phyloP scores from a whole-genome alignment of 2,329 filamentous ascomycete species.

The Rhinocladiella similis region DNA sequence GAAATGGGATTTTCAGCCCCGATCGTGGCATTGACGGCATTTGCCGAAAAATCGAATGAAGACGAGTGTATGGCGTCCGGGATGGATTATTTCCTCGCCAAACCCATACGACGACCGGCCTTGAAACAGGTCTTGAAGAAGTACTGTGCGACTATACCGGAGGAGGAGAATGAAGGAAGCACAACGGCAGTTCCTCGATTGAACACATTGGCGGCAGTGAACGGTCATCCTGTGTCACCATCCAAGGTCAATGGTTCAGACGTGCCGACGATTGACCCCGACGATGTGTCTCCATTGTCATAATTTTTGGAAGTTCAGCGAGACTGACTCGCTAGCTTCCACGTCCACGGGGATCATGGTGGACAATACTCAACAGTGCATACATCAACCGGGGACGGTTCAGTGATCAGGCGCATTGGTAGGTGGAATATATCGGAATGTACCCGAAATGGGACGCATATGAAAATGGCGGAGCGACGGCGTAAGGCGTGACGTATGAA shows the following conservation, averaged over 20 bases:
- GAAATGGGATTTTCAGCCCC: constrained; percentile 83
- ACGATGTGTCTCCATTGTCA: constrained; percentile 22
- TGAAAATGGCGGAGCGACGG: constrained; percentile 9
- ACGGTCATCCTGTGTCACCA: neutral
- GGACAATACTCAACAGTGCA: neutral
- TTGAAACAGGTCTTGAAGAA: constrained; percentile 82
- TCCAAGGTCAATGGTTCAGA: neutral
- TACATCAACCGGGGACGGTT: too few species aligned
- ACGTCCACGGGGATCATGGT: neutral
- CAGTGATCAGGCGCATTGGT: neutral
- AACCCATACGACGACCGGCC: constrained; percentile 76
- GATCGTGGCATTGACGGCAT: constrained; percentile 88
- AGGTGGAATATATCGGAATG: neutral
- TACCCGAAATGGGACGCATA: neutral
- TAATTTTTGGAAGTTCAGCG: neutral
- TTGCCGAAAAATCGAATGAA: constrained; percentile 85
- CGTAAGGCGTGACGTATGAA: constrained; percentile 4
- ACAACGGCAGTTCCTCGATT: constrained; percentile 10
- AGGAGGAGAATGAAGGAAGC: constrained; percentile 56
- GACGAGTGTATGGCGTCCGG: constrained; percentile 84
- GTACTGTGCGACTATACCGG: constrained; percentile 76
- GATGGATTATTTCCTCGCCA: constrained; percentile 85
- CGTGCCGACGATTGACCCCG: constrained; percentile 7
- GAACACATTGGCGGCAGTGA: neutral
- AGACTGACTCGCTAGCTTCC: neutral